Evolutionary conservation across 2,329 filamentous ascomycete species (phyloP), one percentile per base, ranked within the genome.

Genomic region (Colletotrichum australisinense): DNA sequence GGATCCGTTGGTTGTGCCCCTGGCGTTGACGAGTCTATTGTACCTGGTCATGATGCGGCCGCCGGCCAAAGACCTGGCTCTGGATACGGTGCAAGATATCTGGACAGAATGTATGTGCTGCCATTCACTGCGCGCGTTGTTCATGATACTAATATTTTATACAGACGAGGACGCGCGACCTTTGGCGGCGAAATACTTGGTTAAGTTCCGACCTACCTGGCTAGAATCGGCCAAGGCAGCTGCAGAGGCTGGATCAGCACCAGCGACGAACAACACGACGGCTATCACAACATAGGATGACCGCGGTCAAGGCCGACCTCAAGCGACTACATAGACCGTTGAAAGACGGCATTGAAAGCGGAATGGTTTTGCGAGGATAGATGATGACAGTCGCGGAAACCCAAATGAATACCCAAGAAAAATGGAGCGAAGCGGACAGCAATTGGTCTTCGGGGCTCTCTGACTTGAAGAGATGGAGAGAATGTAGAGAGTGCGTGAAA

Each of bases 11-110:
- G 88, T 92, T 75, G 89, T 92, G 26, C 88, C 88, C 73, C 83
- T 93, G 58, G 90, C 91, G 11, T 81, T 93, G 74, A 92, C 89
- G 19, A 93, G 90, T 78, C 81, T 93, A 74, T 81, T 93, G 75
- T 93, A 93, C 76, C 81, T 93, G 78, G 89, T 92, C 58, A 91
- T 93, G 84, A 91, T 93, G 86, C 87, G 90, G 66, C 92, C 92
- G 58, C 92, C 92, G 3, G 88, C 89, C 26, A 87, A 89, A 77
- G 88, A 92, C 74, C 83, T 90, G 74, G 91, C 91, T 35, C 83
- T 93, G 58, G 90, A 93, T 78, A 88, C 89, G 1, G 88, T 93
- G 67, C 89, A 92, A 78, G 90, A 90, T 74, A 90, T 93, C 74
- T 93, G 91, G 90, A 83, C 86, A 19, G 91, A 92, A 73, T 93